Percentiles rank a stretch among this genome's conserved stretches.
Evolutionary conservation across 106 monocot species (phyloP).

Genomic region (Apostasia shenzhenica): DNA sequence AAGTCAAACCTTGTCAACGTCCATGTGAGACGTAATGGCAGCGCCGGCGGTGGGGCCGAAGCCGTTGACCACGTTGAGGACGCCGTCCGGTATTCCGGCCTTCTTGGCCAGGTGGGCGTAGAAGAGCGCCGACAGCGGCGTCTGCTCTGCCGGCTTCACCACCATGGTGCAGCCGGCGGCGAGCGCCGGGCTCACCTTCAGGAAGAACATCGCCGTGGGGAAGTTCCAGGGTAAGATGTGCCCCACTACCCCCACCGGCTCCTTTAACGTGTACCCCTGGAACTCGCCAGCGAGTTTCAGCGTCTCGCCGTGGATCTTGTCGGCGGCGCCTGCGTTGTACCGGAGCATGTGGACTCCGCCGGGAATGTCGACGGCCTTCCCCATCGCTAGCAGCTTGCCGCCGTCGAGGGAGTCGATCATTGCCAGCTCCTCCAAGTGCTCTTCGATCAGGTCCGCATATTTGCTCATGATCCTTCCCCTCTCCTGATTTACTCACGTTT

Average conservation of each 20-base stretch:
- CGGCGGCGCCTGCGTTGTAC: slow-evolving; percentile 56
- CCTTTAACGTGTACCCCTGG: slow-evolving; percentile 12
- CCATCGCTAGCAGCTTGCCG: slow-evolving; percentile 33
- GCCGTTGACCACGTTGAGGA: slow-evolving; percentile 6
- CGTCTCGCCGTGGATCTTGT: slow-evolving; percentile 61
- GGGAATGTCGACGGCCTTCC: slow-evolving; percentile 36
- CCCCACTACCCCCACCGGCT: slow-evolving; percentile 30
- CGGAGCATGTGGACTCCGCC: slow-evolving; percentile 18
- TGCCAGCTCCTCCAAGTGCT: slow-evolving; percentile 38
- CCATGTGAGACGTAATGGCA: slow-evolving; percentile 2
- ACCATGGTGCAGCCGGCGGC: slow-evolving; percentile 17
- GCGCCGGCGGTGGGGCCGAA: slow-evolving; percentile 3
- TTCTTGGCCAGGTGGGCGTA: slow-evolving; percentile 19
- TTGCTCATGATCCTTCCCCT: slow-evolving; percentile 51
- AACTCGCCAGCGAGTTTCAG: slow-evolving; percentile 9
- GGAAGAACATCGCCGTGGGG: slow-evolving; percentile 13
- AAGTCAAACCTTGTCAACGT: not conserved
- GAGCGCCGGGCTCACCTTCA: slow-evolving; percentile 26
- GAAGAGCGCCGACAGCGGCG: slow-evolving; percentile 24
- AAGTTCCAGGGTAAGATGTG: slow-evolving; percentile 34
- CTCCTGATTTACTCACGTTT: slow-evolving; percentile 23
- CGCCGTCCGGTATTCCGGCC: slow-evolving; percentile 6
- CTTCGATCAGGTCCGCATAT: slow-evolving; percentile 47
- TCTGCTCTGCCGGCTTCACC: slow-evolving; percentile 30
- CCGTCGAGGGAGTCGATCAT: slow-evolving; percentile 39